phyloP scores from a whole-genome alignment of 208 protist species.

The Crithidia expoeki region DNA sequence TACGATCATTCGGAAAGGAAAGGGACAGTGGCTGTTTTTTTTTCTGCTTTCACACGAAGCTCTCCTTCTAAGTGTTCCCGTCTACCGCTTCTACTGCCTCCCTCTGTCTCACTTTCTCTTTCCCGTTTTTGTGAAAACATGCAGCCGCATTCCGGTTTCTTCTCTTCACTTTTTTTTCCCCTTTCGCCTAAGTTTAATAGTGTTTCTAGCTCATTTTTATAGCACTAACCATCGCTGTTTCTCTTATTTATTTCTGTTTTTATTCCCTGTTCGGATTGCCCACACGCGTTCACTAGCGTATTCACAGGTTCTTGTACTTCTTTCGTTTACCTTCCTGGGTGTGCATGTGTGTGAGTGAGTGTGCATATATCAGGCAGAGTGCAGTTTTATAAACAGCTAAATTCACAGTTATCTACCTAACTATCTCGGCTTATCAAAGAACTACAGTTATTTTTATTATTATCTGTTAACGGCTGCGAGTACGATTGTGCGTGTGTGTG shows the following conservation, averaged over 20 bases:
- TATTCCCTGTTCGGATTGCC: no score
- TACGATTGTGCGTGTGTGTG: not conserved
- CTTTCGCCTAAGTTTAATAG: not conserved
- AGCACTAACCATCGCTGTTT: not conserved
- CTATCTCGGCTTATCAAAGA: no score
- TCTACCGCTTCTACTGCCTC: no score
- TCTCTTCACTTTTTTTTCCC: slow-evolving; percentile 15
- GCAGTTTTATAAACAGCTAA: not conserved
- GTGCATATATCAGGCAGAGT: not conserved
- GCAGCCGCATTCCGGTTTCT: no score
- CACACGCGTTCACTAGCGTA: not conserved
- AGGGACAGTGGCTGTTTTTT: no score
- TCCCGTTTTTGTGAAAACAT: no score
- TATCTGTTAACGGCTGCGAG: not conserved
- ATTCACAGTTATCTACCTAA: not conserved
- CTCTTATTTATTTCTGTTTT: not conserved
- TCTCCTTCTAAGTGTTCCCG: no score
- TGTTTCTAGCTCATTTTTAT: not conserved
- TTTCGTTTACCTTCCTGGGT: not conserved
- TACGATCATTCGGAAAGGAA: no score
- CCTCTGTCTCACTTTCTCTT: no score
- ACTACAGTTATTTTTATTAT: not conserved
- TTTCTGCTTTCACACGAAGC: no score
- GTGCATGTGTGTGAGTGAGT: not conserved
- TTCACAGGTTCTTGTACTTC: slow-evolving; percentile 59